These are phyloP conservation scores for Podospora australis DNA, from an alignment of 495 filamentous ascomycete species.

Conservation along the genomic window DNA sequence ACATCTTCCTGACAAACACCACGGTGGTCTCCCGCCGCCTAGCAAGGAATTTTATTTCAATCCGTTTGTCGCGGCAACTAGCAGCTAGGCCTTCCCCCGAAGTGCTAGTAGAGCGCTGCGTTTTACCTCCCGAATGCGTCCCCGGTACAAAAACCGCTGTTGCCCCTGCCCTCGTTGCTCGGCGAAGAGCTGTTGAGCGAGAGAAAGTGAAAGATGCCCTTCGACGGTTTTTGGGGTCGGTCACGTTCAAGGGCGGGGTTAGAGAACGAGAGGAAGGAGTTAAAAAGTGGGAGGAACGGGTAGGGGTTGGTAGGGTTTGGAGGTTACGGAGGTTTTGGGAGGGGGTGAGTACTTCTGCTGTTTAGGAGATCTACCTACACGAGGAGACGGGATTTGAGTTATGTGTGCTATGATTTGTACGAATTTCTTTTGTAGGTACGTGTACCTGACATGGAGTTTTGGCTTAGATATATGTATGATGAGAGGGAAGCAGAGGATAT, in stretches of 20 bases:
- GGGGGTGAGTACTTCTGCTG: constrained; percentile 27
- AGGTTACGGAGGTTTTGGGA: constrained; percentile 49
- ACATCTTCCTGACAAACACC: constrained; percentile 54
- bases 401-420: too few relatives aligned
- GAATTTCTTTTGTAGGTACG: too few relatives aligned
- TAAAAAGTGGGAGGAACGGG: constrained; percentile 34
- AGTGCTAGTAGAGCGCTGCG: constrained; percentile 37
- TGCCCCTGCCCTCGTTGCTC: constrained; percentile 29
- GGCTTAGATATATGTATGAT: too few relatives aligned
- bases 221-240: constrained; percentile 43
- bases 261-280: constrained; percentile 32
- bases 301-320: constrained; percentile 43
- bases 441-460: too few relatives aligned
- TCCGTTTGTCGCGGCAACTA: constrained; percentile 40
- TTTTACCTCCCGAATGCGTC: constrained; percentile 41
- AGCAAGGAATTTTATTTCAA: constrained; percentile 44
- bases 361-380: background rate
- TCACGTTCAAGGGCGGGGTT: constrained; percentile 39
- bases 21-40: constrained; percentile 48
- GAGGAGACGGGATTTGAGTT: background rate
- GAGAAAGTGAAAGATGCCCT: constrained; percentile 51
- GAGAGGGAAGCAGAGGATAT: too few relatives aligned
- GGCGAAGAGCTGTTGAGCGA: constrained; percentile 44
- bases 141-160: constrained; percentile 17
- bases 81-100: constrained; percentile 38